Evolutionary conservation across 768 basidiomycete genomes (phyloP).

Genomic region (Zangia roseola): DNA sequence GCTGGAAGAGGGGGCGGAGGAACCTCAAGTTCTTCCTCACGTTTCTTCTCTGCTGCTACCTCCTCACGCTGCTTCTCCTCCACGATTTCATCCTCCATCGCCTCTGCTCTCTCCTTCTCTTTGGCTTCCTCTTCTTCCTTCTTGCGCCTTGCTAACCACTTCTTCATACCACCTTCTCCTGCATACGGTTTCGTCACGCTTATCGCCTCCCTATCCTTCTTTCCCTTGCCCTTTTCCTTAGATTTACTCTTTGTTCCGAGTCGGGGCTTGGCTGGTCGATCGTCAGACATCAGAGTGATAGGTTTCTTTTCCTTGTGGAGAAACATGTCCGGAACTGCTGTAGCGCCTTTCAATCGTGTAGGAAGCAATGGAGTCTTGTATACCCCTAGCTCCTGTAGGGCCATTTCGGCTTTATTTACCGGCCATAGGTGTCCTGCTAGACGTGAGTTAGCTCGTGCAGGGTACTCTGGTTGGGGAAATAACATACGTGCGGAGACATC

Average conservation of each 20-base stretch:
- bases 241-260: conserved; percentile 42
- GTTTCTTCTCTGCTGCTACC: conserved; percentile 16
- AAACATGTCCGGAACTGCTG: conserved; percentile 61
- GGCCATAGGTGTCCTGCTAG: conserved; percentile 31
- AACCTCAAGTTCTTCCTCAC: conserved; percentile 17
- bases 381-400: conserved; percentile 69
- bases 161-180: conserved; percentile 78
- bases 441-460: conserved; percentile 14
- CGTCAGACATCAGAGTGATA: conserved; percentile 60
- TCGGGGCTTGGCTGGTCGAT: conserved; percentile 48
- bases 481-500: conserved; percentile 35
- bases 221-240: conserved; percentile 37
- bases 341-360: conserved; percentile 45
- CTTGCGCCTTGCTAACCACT: conserved; percentile 61
- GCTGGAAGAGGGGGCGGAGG: conserved; percentile 15
- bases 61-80: conserved; percentile 24
- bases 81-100: conserved; percentile 35
- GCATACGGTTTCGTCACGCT: conserved; percentile 75
- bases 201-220: conserved; percentile 32
- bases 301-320: conserved; percentile 45
- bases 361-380: conserved; percentile 80
- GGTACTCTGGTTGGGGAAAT: conserved; percentile 1
- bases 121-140: conserved; percentile 53
- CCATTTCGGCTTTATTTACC: conserved; percentile 58
- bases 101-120: conserved; percentile 33